phyloP scores from a whole-genome alignment of 1,284 basidiomycete species.

The Kalmanozyma brasiliensis region DNA sequence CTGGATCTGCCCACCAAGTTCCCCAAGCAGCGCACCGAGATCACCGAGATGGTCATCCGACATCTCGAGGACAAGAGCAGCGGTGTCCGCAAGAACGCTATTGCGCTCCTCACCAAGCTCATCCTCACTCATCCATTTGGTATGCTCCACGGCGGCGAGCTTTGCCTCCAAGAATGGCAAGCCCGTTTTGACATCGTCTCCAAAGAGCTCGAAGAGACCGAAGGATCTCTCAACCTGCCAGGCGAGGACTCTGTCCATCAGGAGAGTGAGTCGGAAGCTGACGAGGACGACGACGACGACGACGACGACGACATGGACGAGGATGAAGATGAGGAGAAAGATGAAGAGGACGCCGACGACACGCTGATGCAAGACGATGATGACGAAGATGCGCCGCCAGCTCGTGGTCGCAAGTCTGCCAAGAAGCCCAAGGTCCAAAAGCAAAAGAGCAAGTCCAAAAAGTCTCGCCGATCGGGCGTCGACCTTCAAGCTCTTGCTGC shows the following conservation, averaged over 20 bases:
- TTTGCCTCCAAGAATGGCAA: conserved; percentile 79
- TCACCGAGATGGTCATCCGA: conserved; percentile 80
- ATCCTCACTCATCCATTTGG: conserved; percentile 91
- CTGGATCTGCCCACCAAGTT: conserved; percentile 81
- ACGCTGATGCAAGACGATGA: conserved; percentile 32
- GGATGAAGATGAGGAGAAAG: conserved; percentile 36
- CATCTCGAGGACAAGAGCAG: conserved; percentile 91
- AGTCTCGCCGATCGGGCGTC: conserved; percentile 69
- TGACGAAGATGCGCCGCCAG: conserved; percentile 12
- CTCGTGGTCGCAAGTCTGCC: conserved; percentile 10
- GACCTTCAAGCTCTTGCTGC: conserved; percentile 56
- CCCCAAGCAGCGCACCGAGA: conserved; percentile 82
- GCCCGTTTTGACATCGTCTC: conserved; percentile 74
- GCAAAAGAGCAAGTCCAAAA: conserved; percentile 41
- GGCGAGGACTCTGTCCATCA: conserved; percentile 55
- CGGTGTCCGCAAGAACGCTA: conserved; percentile 85
- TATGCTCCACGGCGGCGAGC: conserved; percentile 81
- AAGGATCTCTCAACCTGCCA: conserved; percentile 58
- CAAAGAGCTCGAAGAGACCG: conserved; percentile 72
- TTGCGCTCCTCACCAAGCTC: conserved; percentile 80
- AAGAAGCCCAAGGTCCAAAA: conserved; percentile 27
- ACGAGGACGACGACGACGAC: conserved; percentile 59
- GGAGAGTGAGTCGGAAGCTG: conserved; percentile 68
- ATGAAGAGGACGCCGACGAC: conserved; percentile 24
- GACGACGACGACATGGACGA: conserved; percentile 64